A percentile compares a stretch with the other conserved stretches of the same genome.
Evolutionary conservation across 257 asterid species (phyloP).

Genomic region (Solanum clarkiae): DNA sequence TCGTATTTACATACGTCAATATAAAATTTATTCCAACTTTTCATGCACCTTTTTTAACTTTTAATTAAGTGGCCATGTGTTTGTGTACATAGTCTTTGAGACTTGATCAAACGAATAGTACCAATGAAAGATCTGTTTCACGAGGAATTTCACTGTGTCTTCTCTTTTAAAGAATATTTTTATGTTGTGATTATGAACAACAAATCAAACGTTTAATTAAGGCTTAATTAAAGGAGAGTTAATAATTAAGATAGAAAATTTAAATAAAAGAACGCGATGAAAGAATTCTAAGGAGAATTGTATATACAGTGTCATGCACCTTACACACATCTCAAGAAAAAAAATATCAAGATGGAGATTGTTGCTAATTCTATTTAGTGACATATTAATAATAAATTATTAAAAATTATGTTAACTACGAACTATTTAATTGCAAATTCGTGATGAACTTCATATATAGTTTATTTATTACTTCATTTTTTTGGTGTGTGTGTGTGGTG

Average conservation of each 20-base stretch:
- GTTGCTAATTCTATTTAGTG: not conserved
- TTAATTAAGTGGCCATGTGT: not conserved
- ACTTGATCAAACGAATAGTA: not conserved
- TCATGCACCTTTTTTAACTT: not conserved
- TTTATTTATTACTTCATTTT: not conserved
- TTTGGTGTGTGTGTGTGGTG: no score
- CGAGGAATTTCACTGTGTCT: not conserved
- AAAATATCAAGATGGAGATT: not conserved
- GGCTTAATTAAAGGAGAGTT: not conserved
- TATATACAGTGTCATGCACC: not conserved
- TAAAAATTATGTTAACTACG: not conserved
- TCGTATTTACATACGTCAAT: not conserved
- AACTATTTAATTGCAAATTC: not conserved
- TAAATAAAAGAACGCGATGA: not conserved
- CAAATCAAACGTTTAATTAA: not conserved
- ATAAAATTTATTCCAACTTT: not conserved
- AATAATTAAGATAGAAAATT: not conserved
- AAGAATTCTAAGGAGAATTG: not conserved
- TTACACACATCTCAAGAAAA: not conserved
- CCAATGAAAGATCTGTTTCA: not conserved
- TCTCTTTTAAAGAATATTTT: not conserved
- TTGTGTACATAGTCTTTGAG: not conserved
- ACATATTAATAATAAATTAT: not conserved
- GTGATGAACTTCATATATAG: not conserved
- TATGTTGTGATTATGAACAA: not conserved